These are phyloP conservation scores for Trametes pubescens DNA, from an alignment of 1,284 basidiomycete genomes.

Conservation along the genomic window DNA sequence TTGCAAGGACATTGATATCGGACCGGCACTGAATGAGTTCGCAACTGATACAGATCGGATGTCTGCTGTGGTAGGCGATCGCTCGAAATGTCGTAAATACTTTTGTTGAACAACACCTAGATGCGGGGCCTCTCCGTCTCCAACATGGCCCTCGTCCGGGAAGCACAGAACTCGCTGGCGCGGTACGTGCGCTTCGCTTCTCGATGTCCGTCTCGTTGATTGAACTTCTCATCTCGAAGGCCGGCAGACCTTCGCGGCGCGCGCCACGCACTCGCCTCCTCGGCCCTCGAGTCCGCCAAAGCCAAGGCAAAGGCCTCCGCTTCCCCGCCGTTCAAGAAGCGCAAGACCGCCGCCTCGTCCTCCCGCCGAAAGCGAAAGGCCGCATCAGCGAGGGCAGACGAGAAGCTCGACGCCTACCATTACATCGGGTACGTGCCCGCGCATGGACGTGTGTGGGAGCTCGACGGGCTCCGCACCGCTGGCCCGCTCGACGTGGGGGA, in stretches of 20 bases:
- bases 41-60: constrained; percentile 59
- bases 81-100: no score
- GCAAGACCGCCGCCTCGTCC: constrained; percentile 41
- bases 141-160: constrained; percentile 57
- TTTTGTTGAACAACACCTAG: constrained; percentile 40
- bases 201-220: neutral
- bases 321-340: constrained; percentile 49
- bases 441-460: constrained; percentile 69
- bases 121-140: constrained; percentile 70
- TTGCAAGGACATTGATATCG: constrained; percentile 58
- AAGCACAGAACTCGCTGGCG: constrained; percentile 64
- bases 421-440: constrained; percentile 72
- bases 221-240: constrained; percentile 39
- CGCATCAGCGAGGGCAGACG: constrained; percentile 23
- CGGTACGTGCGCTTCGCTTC: constrained; percentile 47
- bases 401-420: constrained; percentile 60
- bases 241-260: constrained; percentile 66
- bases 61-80: constrained; percentile 57
- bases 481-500: constrained; percentile 70
- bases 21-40: constrained; percentile 53
- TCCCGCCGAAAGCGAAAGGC: constrained; percentile 38
- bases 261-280: constrained; percentile 51
- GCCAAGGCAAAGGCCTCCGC: constrained; percentile 38
- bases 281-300: constrained; percentile 52
- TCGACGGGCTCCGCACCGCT: constrained; percentile 47